Evolutionary conservation across 805 yeast species (phyloP), one percentile per base, ranked within the genome.

Genomic region (Candida railenensis): DNA sequence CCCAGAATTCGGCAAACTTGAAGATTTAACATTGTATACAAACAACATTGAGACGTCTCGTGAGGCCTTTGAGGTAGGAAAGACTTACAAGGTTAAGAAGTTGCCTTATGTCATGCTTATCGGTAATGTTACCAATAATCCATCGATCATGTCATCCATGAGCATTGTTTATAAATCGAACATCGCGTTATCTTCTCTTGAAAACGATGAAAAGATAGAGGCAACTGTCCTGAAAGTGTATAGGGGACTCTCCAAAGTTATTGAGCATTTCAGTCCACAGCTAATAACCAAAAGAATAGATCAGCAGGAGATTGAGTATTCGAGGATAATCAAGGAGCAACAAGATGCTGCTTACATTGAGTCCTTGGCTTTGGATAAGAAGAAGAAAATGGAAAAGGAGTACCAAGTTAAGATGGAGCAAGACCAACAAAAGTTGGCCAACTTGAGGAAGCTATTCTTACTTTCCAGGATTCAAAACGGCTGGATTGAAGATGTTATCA

Each of bases 321-420:
- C 73, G 20, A 52, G 77, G 14, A 21, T 67, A 20, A 53, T 73
- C 28, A 71, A 70, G 42, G 70, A 69, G 46, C 67, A 67, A 47
- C 77, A 73, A 49, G 76, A 73, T 50, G 67, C 65, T 43, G 77
- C 77, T 2, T 73, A 70, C 51, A 50, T 57, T 39, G 65, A 68
- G 49, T 70, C 76, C 9, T 57, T 73, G 20, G 65, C 74, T 32
- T 71, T 68, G 40, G 94, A 87, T 62, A 73, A 69, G 52, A 53
- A 72, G 37, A 82, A 83, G 55, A 78, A 77, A 56, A 63, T 71
- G 34, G 69, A 76, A 49, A 77, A 73, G 51, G 63, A 62, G 25
- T 15, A 47, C 18, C 52, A 46, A 42, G 39, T 46, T 22, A 42
- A 22, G 39, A 39, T 11, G 34, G 41, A 37, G n/a, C 43, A 42